phyloP scores from a whole-genome alignment of 768 basidiomycete genomes.

The Leccinum boreale region DNA sequence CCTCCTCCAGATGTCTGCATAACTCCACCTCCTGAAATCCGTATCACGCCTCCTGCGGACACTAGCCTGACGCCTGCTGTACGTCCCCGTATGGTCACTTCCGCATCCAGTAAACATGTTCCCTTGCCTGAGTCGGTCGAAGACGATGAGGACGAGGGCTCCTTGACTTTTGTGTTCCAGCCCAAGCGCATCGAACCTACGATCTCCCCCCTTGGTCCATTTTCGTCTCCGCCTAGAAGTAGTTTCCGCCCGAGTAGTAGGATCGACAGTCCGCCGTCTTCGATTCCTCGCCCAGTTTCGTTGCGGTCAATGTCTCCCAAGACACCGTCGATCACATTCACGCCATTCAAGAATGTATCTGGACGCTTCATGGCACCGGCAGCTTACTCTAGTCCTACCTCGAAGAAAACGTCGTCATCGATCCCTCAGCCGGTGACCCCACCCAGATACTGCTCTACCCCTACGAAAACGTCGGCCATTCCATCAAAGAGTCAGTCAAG shows the following conservation, averaged over 20 bases:
- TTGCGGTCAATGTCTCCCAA: constrained; percentile 35
- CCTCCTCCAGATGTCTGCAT: constrained; percentile 23
- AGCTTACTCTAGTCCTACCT: constrained; percentile 41
- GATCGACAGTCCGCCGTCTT: constrained; percentile 40
- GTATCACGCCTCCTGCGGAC: constrained; percentile 20
- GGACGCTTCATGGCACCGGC: constrained; percentile 24
- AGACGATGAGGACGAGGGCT: constrained; percentile 22
- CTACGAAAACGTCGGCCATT: constrained; percentile 37
- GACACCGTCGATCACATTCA: constrained; percentile 26
- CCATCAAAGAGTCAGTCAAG: constrained; percentile 23
- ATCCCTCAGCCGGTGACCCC: constrained; percentile 58
- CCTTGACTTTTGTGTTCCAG: constrained; percentile 19
- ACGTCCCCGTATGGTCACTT: constrained; percentile 3
- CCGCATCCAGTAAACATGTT: constrained; percentile 2
- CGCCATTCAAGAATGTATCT: constrained; percentile 34
- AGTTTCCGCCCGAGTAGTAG: constrained; percentile 11
- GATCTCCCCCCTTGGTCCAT: constrained; percentile 10
- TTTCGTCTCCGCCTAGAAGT: constrained; percentile 1
- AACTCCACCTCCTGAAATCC: constrained; percentile 28
- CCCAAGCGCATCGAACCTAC: constrained; percentile 4
- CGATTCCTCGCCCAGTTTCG: constrained; percentile 46
- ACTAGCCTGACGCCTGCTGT: constrained; percentile 18
- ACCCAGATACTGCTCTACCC: constrained; percentile 27
- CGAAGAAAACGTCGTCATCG: constrained; percentile 55
- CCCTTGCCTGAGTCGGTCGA: constrained; percentile 13